These are phyloP conservation scores for Pyricularia grisea DNA, from an alignment of 2,329 filamentous ascomycete genomes.

Conservation along the genomic window DNA sequence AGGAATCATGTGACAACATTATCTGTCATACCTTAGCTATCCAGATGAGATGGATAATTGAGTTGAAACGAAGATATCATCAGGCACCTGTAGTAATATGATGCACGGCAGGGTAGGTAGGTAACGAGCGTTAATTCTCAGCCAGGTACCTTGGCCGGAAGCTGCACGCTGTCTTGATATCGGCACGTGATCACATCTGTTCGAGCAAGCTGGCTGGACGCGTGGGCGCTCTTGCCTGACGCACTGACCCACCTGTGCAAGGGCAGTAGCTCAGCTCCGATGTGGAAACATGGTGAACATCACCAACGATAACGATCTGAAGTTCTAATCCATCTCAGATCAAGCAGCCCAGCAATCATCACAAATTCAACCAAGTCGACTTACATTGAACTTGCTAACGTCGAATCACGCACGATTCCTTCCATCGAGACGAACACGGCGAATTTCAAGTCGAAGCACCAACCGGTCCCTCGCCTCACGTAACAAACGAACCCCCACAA, in stretches of 20 bases:
- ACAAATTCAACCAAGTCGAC: neutral
- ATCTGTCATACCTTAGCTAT: neutral
- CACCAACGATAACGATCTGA: neutral
- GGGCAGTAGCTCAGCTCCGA: neutral
- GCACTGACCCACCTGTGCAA: neutral
- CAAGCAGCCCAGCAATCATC: neutral
- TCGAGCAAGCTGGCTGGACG: neutral
- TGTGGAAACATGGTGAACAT: neutral
- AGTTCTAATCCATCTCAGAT: neutral
- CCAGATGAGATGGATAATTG: neutral
- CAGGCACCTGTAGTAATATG: neutral
- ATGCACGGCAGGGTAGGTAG: neutral
- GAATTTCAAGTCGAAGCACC: neutral
- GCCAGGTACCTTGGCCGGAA: too few relatives aligned
- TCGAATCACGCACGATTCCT: too few relatives aligned
- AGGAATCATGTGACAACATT: neutral
- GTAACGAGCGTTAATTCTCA: too few relatives aligned
- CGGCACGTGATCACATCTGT: neutral
- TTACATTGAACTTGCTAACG: neutral
- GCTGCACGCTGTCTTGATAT: neutral
- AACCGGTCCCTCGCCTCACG: neutral
- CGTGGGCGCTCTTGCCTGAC: slow-evolving; percentile 6
- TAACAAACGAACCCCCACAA: neutral
- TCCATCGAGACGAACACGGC: neutral
- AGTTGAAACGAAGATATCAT: neutral